Percentiles rank a stretch among this genome's conserved stretches.
Evolutionary conservation across 225 moss, liverwort and hornwort genomes (phyloP).

Genomic region (Pseudisothecium myosuroides): DNA sequence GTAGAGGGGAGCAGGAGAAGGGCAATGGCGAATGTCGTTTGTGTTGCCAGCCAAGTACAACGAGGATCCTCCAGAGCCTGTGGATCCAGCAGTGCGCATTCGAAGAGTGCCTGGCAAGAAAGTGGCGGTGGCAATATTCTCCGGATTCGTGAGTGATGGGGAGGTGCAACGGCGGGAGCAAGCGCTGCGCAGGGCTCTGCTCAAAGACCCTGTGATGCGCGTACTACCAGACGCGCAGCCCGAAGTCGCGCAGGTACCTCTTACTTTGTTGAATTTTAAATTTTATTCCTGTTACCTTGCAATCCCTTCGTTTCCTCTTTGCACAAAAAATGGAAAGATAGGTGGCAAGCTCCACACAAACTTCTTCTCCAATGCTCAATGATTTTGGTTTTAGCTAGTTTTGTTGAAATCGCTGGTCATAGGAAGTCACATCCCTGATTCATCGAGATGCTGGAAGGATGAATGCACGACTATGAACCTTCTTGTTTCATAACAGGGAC

Average conservation of each 20-base stretch:
- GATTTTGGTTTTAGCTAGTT: background rate
- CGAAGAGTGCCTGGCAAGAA: constrained; percentile 66
- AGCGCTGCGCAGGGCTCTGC: constrained; percentile 43
- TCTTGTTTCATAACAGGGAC: background rate
- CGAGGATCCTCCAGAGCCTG: constrained; percentile 66
- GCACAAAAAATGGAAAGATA: background rate
- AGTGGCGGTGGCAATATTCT: constrained; percentile 68
- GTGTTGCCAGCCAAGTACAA: constrained; percentile 76
- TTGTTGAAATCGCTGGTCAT: background rate
- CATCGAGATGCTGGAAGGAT: background rate
- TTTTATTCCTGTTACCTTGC: background rate
- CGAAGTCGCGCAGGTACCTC: constrained; percentile 75
- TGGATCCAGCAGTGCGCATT: constrained; percentile 56
- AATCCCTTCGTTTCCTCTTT: background rate
- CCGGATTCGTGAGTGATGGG: constrained; percentile 70
- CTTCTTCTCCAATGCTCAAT: background rate
- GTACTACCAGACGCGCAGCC: constrained; percentile 38
- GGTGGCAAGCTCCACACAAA: background rate
- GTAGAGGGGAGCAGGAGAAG: constrained; percentile 40
- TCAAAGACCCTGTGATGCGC: constrained; percentile 41
- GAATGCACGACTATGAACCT: background rate
- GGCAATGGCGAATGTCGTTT: constrained; percentile 79
- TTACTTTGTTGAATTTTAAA: too few species aligned
- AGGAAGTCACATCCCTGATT: background rate
- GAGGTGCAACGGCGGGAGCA: constrained; percentile 53